A percentile compares a stretch with the other conserved stretches of the same genome.
Evolutionary conservation across 108 stramenopile genomes (phyloP).

Genomic region (Cyclotella kingstonii): DNA sequence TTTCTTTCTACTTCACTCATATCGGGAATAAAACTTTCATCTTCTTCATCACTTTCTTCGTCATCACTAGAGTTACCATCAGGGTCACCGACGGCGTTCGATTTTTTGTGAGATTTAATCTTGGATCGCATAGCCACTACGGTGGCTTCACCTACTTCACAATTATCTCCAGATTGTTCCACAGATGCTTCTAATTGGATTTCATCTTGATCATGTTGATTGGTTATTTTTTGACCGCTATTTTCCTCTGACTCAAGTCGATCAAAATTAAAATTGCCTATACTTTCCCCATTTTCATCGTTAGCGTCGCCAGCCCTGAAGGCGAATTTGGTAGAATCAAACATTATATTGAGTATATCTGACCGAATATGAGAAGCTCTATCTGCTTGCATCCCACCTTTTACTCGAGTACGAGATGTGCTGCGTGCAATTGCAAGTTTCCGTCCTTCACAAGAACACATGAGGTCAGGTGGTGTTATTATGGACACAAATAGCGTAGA

Average conservation of each 20-base stretch:
- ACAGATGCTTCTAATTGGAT: neutral
- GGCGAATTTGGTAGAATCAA: neutral
- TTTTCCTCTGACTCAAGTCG: too few relatives aligned
- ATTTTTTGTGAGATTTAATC: conserved; percentile 40
- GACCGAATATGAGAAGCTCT: too few relatives aligned
- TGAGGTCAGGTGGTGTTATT: too few relatives aligned
- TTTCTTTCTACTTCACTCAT: conserved; percentile 44
- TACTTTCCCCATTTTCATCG: neutral
- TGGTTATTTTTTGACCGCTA: neutral
- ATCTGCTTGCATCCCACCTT: too few relatives aligned
- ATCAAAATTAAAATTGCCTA: too few relatives aligned
- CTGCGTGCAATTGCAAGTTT: too few relatives aligned
- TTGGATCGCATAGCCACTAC: too few relatives aligned
- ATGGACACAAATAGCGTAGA: too few relatives aligned
- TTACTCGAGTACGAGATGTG: too few relatives aligned
- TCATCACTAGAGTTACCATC: conserved; percentile 61
- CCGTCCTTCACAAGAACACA: too few relatives aligned
- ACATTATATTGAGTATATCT: too few relatives aligned
- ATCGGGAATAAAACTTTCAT: conserved; percentile 49
- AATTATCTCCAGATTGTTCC: neutral
- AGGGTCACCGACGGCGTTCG: conserved; percentile 80
- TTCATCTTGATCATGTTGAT: neutral
- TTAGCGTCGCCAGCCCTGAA: neutral
- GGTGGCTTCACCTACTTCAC: too few relatives aligned
- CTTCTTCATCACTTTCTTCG: conserved; percentile 24